Evolutionary conservation across 805 yeast species (phyloP), one percentile per base, ranked within the genome.

Genomic region (Lachancea waltii): DNA sequence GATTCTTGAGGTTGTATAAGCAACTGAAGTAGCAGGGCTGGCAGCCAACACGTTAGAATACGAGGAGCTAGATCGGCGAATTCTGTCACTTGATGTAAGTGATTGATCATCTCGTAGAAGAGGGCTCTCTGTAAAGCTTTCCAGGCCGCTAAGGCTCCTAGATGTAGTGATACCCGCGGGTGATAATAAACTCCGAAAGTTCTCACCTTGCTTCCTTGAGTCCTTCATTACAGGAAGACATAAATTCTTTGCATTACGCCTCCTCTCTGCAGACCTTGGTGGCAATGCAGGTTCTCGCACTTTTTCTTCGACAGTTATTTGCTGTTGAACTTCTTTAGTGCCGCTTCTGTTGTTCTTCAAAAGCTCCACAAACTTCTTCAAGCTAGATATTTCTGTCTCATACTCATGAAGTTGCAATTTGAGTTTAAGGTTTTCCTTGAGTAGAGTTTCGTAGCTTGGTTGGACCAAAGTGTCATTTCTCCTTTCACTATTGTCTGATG

Each of bases 191-290:
- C 15, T 14, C 13, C 31, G 37, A n/a, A 16, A 26, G 13, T 18
- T 34, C 18, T 8, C 25, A 9, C 21, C 37, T 6, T 29, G 20
- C 4, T 11, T 27, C 4, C 25, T 15, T 4, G 28, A 8, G 5
- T 31, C 34, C 20, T 28, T 32, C 9, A n/a, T 17, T 14, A 31
- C 31, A 4, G 23, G 43, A 14, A 48, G 40, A 15, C 35, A 33
- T 27, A 46, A 25, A 32, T 51, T 49, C 18, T 53, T 55, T 7
- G 44, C 35, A 21, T 51, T 46, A 15, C 38, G 46, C 28, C 44
- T 45, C 36, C 70, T 60, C 21, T 65, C 65, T 0, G 63, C 62
- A 1, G 72, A 67, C 38, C 72, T 54, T 22, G 68, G 65, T 7
- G 72, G 72, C 13, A 58, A 48, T 4, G 42, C 47, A 5, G 58